Percentiles rank a stretch among this genome's conserved stretches.
phyloP scores from a whole-genome alignment of 257 asterid genomes.

The Euphrasia confusa region DNA sequence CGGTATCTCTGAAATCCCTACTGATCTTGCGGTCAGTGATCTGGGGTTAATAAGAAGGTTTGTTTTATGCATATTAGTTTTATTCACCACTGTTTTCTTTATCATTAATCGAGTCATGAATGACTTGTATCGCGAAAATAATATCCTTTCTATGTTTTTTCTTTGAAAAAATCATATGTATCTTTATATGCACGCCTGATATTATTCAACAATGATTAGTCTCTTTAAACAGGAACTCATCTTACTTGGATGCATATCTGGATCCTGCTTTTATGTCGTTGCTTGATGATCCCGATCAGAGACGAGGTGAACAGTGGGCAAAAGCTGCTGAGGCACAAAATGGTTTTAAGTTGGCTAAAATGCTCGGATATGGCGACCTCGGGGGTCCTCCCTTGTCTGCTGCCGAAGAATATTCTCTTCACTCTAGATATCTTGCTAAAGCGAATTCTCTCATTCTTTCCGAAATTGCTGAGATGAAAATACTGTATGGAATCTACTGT shows the following conservation, averaged over 20 bases:
- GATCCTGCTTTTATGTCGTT: constrained; percentile 96
- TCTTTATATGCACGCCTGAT: background rate
- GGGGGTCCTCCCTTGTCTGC: constrained; percentile 84
- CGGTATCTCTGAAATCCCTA: constrained; percentile 37
- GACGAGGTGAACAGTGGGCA: constrained; percentile 86
- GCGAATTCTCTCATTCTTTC: constrained; percentile 88
- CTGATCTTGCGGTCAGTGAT: constrained; percentile 57
- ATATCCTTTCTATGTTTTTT: background rate
- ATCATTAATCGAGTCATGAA: constrained; percentile 4
- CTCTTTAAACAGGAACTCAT: constrained; percentile 48
- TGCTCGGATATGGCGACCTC: constrained; percentile 90
- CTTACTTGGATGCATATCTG: constrained; percentile 74
- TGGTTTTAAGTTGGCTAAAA: constrained; percentile 58
- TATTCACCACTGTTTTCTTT: background rate
- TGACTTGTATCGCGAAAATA: no score
- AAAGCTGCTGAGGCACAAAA: constrained; percentile 75
- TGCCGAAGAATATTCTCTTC: constrained; percentile 93
- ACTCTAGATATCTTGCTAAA: constrained; percentile 90
- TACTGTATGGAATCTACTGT: constrained; percentile 53
- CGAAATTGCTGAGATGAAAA: constrained; percentile 91
- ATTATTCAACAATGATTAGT: background rate
- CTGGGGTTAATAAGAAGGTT: constrained; percentile 61
- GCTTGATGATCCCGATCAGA: constrained; percentile 87
- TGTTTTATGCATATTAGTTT: constrained; percentile 27
- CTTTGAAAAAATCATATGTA: no score